Evolutionary conservation across 257 asterid genomes (phyloP).

Genomic region (Verbascum thapsus): DNA sequence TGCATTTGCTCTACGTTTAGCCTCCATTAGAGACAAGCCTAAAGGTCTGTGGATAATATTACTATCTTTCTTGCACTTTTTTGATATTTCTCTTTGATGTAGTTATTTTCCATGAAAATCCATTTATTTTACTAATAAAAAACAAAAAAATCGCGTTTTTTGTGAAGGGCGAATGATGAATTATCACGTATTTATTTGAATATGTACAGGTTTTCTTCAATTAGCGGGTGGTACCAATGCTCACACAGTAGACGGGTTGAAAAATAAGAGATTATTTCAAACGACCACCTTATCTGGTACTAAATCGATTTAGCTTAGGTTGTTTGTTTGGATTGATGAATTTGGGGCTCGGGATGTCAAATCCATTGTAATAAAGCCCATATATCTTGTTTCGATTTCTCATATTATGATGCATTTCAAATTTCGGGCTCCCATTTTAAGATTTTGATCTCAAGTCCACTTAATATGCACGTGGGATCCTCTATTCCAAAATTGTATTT

Average conservation of each 20-base stretch:
- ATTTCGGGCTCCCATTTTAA: no score
- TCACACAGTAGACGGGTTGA: slow-evolving; percentile 77
- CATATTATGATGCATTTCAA: no score
- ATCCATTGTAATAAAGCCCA: no score
- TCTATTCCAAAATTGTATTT: no score
- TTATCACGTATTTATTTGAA: slow-evolving; percentile 2
- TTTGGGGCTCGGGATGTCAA: no score
- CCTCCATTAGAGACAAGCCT: slow-evolving; percentile 56
- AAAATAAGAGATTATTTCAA: slow-evolving; percentile 53
- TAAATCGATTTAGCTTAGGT: neutral
- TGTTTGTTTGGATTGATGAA: no score
- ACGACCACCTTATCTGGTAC: slow-evolving; percentile 54
- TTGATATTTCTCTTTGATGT: neutral
- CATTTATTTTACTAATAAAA: neutral
- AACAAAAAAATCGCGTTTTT: neutral
- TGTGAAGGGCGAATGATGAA: neutral
- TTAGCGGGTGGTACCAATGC: slow-evolving; percentile 92
- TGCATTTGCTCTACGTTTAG: slow-evolving; percentile 66
- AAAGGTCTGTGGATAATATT: slow-evolving; percentile 43
- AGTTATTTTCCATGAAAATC: neutral
- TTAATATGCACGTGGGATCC: no score
- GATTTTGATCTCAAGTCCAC: no score
- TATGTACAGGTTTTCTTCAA: slow-evolving; percentile 72
- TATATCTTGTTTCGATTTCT: no score
- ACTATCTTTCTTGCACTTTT: slow-evolving; percentile 2